Percentiles rank a stretch among this genome's conserved stretches.
Conservation (phyloP, 106 monocot genomes). For the Vanilla planifolia region DNA sequence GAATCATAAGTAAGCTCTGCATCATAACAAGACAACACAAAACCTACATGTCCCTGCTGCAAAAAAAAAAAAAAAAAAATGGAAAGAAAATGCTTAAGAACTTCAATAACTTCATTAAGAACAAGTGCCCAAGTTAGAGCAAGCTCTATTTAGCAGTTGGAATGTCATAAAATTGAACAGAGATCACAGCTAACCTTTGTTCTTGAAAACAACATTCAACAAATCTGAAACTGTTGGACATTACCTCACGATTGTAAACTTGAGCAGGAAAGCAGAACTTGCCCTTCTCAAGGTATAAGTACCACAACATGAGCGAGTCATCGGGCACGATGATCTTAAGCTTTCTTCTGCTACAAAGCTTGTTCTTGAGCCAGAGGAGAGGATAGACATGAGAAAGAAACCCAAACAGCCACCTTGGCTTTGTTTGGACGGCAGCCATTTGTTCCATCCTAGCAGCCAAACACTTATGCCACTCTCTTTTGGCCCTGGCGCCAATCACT, state of each 20-base stretch:
- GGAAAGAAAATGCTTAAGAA: neutral
- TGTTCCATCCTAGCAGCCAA: conserved; percentile 1
- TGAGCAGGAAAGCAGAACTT: conserved; percentile 85
- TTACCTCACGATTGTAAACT: conserved; percentile 87
- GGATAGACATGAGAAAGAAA: conserved; percentile 40
- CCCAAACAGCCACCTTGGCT: conserved; percentile 17
- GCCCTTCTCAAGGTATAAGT: conserved; percentile 63
- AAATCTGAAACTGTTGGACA: neutral
- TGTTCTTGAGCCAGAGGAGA: conserved; percentile 44
- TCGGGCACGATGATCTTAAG: conserved; percentile 5
- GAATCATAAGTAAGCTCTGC: conserved; percentile 69
- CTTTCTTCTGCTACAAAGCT: conserved; percentile 4
- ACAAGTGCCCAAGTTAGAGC: neutral
- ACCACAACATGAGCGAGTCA: conserved; percentile 59
- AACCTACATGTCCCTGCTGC: conserved; percentile 75
- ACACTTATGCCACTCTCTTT: conserved; percentile 44
- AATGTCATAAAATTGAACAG: no score
- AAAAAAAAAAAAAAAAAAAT: neutral
- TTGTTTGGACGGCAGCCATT: neutral
- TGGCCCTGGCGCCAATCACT: conserved; percentile 35
- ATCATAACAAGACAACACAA: conserved; percentile 82
- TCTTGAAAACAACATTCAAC: neutral
- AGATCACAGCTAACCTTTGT: no score
- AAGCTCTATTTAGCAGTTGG: neutral
- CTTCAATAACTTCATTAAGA: neutral